Conservation (phyloP, 495 filamentous ascomycete species). For the Chaetomium fimeti region DNA sequence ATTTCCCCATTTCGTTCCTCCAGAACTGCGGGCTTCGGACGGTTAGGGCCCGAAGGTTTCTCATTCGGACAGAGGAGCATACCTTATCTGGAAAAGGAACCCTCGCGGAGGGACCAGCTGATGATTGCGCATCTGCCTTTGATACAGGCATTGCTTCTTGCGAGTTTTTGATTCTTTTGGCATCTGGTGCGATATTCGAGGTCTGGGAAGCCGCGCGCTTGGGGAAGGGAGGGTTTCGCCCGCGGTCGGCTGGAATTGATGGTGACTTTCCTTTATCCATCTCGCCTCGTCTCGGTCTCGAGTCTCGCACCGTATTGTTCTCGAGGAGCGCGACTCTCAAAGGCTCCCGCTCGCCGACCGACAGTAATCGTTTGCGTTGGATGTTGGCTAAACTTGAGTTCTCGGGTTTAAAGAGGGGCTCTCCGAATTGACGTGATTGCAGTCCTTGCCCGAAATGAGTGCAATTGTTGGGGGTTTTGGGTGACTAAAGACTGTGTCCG, state of each 20-base stretch:
- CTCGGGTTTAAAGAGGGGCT: too few species aligned
- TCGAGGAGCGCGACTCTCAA: neutral
- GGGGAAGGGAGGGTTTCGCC: neutral
- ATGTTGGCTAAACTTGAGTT: neutral
- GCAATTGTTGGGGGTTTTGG: neutral
- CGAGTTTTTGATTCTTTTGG: slow-evolving; percentile 28
- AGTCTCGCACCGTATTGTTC: neutral
- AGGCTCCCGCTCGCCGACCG: neutral
- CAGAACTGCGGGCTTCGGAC: slow-evolving; percentile 70
- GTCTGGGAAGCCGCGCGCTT: slow-evolving; percentile 30
- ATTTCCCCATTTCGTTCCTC: slow-evolving; percentile 93
- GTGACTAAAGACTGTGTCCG: neutral
- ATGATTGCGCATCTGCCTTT: slow-evolving; percentile 12
- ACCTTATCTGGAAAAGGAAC: slow-evolving; percentile 73
- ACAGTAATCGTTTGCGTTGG: neutral
- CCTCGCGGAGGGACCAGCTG: neutral
- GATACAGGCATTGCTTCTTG: slow-evolving; percentile 7
- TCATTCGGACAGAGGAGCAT: slow-evolving; percentile 19
- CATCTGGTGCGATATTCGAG: slow-evolving; percentile 11
- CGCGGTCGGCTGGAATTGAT: neutral
- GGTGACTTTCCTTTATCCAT: slow-evolving; percentile 3
- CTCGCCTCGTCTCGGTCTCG: neutral
- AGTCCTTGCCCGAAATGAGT: too few species aligned
- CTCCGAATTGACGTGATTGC: too few species aligned
- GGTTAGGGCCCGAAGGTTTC: neutral